Base-by-base conservation (phyloP, 1,284 basidiomycete genomes). In the Athelia psychrophila region DNA sequence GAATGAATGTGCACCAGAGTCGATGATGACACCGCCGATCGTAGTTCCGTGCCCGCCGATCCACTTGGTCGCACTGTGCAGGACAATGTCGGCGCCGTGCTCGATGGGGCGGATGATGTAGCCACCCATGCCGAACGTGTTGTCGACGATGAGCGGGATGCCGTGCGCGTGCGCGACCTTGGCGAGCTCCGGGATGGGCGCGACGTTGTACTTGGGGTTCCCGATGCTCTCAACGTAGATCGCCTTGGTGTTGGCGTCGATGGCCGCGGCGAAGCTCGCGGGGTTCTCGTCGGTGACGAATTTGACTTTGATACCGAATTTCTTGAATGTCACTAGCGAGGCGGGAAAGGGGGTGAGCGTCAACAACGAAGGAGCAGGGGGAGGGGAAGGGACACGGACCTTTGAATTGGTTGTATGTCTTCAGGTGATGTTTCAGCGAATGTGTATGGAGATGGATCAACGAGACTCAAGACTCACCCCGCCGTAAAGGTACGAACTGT, bases 51-150 rank as follows among this genome's bases (percentile, higher is more conserved):
- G 93, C 0, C 93, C 91, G 25, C 91, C 88, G 49, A 95, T 93
- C 93, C 93, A 95, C 66, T 95, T 95, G 3, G 92, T 94, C 1
- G 91, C 91, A 53, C 86, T 89, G 71, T 94, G 88, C 8, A 93
- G 87, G 78, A 95, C 79, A 52, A 95, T 90, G 62, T 95, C 87
- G 42, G 91, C 92, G 22, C 93, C 93, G 56, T 84, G 79, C 24
- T 88, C 80, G 53, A 94, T 86, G 9, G 93, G 91, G 3, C 80
- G 76, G 50, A 89, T 67, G 35, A 91, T 75, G 63, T 88, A 92
- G n/a, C 84, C 88, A 60, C 88, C 91, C 68, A 91, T 86, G 55
- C 93, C 93, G 60, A 95, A 94, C 0, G 92, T 95, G 70, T 95
- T 95, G 69, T 95, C 93, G 1, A 95, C 92, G 24, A 94, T 83